Evolutionary conservation across 2,329 filamentous ascomycete genomes (phyloP), one percentile per base, ranked within the genome.

Genomic region (Colletotrichum limetticola): DNA sequence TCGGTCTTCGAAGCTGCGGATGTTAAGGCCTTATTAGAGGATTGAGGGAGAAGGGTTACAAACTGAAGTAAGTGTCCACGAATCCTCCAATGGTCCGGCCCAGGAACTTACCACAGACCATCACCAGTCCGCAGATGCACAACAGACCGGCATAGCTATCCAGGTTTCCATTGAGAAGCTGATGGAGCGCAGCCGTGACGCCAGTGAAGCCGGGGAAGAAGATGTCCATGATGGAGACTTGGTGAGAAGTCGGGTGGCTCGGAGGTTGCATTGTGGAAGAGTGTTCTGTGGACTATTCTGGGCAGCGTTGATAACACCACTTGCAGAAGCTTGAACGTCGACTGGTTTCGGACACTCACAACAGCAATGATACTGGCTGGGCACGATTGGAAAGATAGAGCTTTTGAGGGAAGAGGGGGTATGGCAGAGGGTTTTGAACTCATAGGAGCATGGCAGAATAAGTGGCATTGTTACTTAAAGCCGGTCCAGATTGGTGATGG

Each of bases 21-120:
- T 56, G 26, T 64, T 64, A 64, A 16, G n/a, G 5, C 9, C 32
- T 5, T 64, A 6, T 37, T 22, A 37, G 6, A 56, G n/a, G 8
- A 5, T 60, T 46, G 28, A 6, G 6, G 6, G 12, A 8, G 30
- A 37, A 26, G 4, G 12, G 56, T 37, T 28, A 55, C 42, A 7
- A 35, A 60, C 65, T 67, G 11, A 67, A 67, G 42, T 67, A 67
- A 16, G 42, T 67, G 46, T 53, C 42, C 2, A 67, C 22, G 1
- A 67, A 60, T 5, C 65, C 65, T 67, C 49, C 81, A 76, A 22
- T 81, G 76, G 72, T 85, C 81, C 62, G 74, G 72, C 7, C 83
- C 66, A 35, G 83, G 61, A 59, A 61, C 70, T 32, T 71, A 55
- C 64, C 75, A 75, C 49, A 74, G 46, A 62, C 68, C 28, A 60